phyloP scores from a whole-genome alignment of 805 yeast genomes.

The Millerago galiae region DNA sequence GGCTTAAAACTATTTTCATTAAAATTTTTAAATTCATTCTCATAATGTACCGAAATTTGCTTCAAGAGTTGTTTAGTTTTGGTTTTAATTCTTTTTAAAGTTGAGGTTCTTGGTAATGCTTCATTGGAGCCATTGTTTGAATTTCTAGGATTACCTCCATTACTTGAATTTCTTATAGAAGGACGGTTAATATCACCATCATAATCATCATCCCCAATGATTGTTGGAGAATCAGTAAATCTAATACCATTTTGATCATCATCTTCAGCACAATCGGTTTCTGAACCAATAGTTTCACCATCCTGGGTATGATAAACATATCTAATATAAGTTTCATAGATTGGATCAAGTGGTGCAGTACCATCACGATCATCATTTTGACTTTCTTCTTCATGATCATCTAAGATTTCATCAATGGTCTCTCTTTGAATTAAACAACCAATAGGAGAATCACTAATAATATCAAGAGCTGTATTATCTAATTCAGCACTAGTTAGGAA shows the following conservation, averaged over 20 bases:
- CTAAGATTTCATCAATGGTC: conserved; percentile 4
- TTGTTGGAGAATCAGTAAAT: conserved; percentile 5
- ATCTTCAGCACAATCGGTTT: not conserved
- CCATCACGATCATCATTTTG: not conserved
- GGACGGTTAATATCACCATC: not conserved
- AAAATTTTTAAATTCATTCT: conserved; percentile 6
- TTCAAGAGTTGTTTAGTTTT: conserved; percentile 5
- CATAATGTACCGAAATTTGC: conserved; percentile 5
- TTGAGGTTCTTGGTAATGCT: conserved; percentile 1
- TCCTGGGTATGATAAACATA: conserved; percentile 6
- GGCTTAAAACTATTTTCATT: conserved; percentile 6
- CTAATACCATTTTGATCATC: not conserved
- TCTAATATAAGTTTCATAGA: conserved; percentile 11
- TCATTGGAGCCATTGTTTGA: not conserved
- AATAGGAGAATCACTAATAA: conserved; percentile 10
- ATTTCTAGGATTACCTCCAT: not conserved
- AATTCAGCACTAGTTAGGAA: conserved; percentile 3
- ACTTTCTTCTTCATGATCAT: not conserved
- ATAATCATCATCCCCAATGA: conserved; percentile 6
- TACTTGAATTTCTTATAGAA: not conserved
- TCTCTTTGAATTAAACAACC: conserved; percentile 2
- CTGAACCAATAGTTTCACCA: conserved; percentile 2
- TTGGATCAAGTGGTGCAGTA: conserved; percentile 4
- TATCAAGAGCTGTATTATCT: conserved; percentile 5
- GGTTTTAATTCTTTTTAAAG: conserved; percentile 6